Evolutionary conservation across 129 eudicot genomes (phyloP).

Genomic region (Sambucus nigra): DNA sequence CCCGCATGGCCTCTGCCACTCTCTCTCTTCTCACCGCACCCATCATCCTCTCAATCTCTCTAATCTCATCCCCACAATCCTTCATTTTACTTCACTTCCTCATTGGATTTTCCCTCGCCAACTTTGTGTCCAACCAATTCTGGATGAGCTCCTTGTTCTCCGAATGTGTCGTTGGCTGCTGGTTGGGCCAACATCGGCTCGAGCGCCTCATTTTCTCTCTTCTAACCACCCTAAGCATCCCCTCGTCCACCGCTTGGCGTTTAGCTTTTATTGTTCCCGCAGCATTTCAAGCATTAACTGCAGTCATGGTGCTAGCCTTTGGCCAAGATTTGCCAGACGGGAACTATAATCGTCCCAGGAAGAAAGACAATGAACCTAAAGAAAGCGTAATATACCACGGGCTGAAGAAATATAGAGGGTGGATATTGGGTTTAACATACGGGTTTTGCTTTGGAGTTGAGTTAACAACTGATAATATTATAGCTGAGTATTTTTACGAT

Average conservation of each 20-base stretch:
- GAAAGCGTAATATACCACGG: slow-evolving; percentile 31
- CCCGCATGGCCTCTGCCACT: slow-evolving; percentile 58
- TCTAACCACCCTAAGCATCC: slow-evolving; percentile 13
- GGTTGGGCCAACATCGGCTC: slow-evolving; percentile 88
- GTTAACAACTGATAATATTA: slow-evolving; percentile 56
- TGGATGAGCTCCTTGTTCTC: slow-evolving; percentile 93
- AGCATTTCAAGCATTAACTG: slow-evolving; percentile 31
- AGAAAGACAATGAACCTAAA: not conserved
- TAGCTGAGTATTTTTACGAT: slow-evolving; percentile 62
- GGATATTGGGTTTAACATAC: slow-evolving; percentile 53
- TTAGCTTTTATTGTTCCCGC: slow-evolving; percentile 44
- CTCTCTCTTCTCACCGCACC: slow-evolving; percentile 68
- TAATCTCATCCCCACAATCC: slow-evolving; percentile 26
- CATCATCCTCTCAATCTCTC: slow-evolving; percentile 25
- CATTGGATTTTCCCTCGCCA: slow-evolving; percentile 57
- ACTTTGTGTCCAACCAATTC: slow-evolving; percentile 63
- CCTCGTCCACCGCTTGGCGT: slow-evolving; percentile 42
- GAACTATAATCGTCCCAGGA: slow-evolving; percentile 12
- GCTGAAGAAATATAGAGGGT: slow-evolving; percentile 52
- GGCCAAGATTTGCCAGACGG: slow-evolving; percentile 71
- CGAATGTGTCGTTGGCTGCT: slow-evolving; percentile 45
- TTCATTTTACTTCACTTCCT: slow-evolving; percentile 47
- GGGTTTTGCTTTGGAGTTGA: slow-evolving; percentile 68
- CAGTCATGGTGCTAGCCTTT: slow-evolving; percentile 34
- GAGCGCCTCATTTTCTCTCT: slow-evolving; percentile 33